Percentiles rank a stretch among this genome's conserved stretches.
phyloP scores from a whole-genome alignment of 768 basidiomycete genomes.

The Erythrobasidium yunnanense region DNA sequence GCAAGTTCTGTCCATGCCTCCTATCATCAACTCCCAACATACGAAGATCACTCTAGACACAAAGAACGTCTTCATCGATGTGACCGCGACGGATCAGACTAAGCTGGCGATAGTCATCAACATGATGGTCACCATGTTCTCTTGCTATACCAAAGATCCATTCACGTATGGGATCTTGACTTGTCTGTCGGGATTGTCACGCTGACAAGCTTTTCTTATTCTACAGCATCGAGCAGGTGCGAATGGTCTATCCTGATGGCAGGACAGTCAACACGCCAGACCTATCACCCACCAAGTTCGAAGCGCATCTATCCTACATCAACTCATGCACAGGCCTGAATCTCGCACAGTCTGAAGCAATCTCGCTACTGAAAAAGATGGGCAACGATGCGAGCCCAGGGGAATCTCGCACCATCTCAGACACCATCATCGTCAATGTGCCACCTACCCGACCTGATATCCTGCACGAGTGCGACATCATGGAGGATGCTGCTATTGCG shows the following conservation, averaged over 20 bases:
- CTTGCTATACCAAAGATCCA: conserved; percentile 83
- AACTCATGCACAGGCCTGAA: conserved; percentile 87
- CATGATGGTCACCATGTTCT: conserved; percentile 93
- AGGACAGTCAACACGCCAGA: conserved; percentile 71
- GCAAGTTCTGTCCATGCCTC: conserved; percentile 87
- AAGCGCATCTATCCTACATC: conserved; percentile 76
- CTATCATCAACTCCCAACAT: conserved; percentile 93
- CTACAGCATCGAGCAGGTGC: conserved; percentile 81
- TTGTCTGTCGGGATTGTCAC: background rate
- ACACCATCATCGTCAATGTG: conserved; percentile 63
- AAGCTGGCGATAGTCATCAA: conserved; percentile 93
- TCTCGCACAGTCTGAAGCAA: conserved; percentile 56
- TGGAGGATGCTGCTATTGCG: conserved; percentile 96
- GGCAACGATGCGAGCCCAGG: conserved; percentile 41
- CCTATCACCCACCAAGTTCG: conserved; percentile 58
- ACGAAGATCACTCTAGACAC: conserved; percentile 95
- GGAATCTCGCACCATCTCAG: conserved; percentile 39
- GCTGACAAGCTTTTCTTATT: background rate
- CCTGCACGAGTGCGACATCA: conserved; percentile 91
- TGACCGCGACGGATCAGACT: conserved; percentile 91
- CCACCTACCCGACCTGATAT: conserved; percentile 98
- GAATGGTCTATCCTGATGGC: conserved; percentile 50
- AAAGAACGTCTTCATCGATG: conserved; percentile 86
- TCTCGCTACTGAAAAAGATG: conserved; percentile 71
- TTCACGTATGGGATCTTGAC: conserved; percentile 59